Percentiles rank a stretch among this genome's conserved stretches.
Evolutionary conservation across 805 yeast genomes (phyloP).

Genomic region (Saccharomycopsis babjevae): DNA sequence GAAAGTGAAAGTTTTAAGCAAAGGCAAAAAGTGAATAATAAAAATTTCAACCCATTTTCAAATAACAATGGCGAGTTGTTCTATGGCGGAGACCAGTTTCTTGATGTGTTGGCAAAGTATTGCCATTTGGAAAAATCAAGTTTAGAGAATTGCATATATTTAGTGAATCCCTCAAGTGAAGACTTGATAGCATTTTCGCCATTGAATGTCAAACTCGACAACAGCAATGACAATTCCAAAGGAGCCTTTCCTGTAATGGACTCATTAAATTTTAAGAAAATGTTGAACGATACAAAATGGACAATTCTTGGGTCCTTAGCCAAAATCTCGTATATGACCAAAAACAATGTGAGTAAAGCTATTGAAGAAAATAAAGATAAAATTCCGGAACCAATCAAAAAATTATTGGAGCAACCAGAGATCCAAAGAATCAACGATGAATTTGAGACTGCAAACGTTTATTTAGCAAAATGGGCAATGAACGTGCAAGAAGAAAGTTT

Average conservation of each 20-base stretch:
- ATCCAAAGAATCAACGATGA: constrained; percentile 76
- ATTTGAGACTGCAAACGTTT: constrained; percentile 85
- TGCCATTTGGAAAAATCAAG: constrained; percentile 60
- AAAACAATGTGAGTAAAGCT: constrained; percentile 52
- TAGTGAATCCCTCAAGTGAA: constrained; percentile 67
- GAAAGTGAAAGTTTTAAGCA: constrained; percentile 65
- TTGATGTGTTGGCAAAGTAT: constrained; percentile 41
- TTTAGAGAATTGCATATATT: constrained; percentile 58
- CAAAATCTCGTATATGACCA: constrained; percentile 52
- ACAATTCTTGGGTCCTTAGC: constrained; percentile 77
- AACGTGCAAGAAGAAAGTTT: constrained; percentile 89
- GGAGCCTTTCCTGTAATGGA: not conserved
- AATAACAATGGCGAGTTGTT: constrained; percentile 39
- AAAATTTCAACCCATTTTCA: constrained; percentile 67
- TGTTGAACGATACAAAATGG: constrained; percentile 73
- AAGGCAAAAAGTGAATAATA: constrained; percentile 48
- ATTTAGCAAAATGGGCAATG: constrained; percentile 93
- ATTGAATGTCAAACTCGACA: constrained; percentile 26
- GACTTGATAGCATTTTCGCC: constrained; percentile 55
- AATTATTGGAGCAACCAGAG: constrained; percentile 63
- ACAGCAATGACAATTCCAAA: constrained; percentile 1
- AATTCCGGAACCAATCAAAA: constrained; percentile 42
- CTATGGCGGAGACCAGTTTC: constrained; percentile 89
- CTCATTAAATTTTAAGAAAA: constrained; percentile 31
- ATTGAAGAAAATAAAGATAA: constrained; percentile 33